phyloP scores from a whole-genome alignment of 2,329 filamentous ascomycete genomes.

The Trichoderma arundinaceum region DNA sequence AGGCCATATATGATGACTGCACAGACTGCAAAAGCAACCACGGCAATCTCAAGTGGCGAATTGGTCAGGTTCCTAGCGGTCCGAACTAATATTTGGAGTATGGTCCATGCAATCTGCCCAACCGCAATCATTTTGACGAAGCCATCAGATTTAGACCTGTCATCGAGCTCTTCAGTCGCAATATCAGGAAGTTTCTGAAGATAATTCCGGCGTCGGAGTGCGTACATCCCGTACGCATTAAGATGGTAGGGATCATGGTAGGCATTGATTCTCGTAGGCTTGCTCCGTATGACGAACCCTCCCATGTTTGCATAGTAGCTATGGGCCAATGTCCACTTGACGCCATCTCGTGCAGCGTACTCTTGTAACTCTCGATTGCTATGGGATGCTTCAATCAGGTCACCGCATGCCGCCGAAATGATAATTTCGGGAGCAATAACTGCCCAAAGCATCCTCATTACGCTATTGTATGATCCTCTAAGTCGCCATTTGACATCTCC shows the following conservation, averaged over 20 bases:
- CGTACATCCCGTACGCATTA: rapidly evolving
- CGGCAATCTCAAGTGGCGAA: neutral
- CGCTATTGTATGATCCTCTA: neutral
- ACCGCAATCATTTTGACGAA: neutral
- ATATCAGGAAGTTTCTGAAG: neutral
- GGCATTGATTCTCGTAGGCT: no score
- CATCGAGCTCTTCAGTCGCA: neutral
- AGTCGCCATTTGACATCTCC: neutral
- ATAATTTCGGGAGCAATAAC: neutral
- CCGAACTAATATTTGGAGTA: neutral
- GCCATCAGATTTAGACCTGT: neutral
- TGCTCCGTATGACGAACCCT: neutral
- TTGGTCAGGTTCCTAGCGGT: neutral
- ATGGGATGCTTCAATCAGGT: rapidly evolving
- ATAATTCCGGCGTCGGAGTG: neutral
- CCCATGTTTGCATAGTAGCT: slow-evolving; percentile 10
- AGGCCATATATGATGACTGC: neutral
- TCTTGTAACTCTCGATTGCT: neutral
- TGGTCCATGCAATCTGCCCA: neutral
- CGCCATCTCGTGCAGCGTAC: rapidly evolving
- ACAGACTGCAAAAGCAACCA: neutral
- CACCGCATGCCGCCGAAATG: neutral
- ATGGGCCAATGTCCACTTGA: neutral
- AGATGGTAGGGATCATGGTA: neutral
- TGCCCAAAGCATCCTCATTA: neutral